phyloP scores from a whole-genome alignment of 2,329 filamentous ascomycete species.

The Botryotinia globosa region DNA sequence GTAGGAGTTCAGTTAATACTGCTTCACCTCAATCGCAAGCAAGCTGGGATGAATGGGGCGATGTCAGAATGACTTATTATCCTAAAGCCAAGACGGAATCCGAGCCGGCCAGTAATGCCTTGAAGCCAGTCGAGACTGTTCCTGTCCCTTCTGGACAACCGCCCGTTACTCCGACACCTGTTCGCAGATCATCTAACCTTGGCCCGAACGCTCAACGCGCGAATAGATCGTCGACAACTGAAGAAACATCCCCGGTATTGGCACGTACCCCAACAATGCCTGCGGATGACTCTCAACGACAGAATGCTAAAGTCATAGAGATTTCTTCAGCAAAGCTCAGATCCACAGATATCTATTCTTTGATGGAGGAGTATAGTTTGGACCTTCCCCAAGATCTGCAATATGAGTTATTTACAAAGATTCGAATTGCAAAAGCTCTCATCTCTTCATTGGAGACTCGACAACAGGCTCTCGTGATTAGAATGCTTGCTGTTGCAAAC shows the following conservation, averaged over 20 bases:
- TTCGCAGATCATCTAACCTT: constrained; percentile 38
- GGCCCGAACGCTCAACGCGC: constrained; percentile 36
- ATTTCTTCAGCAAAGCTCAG: constrained; percentile 56
- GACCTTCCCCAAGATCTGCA: constrained; percentile 70
- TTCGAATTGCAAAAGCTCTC: constrained; percentile 81
- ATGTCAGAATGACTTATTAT: constrained; percentile 80
- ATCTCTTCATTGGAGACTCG: constrained; percentile 62
- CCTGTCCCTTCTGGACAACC: constrained; percentile 21
- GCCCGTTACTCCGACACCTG: constrained; percentile 38
- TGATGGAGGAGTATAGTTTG: constrained; percentile 54
- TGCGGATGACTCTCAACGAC: constrained; percentile 31
- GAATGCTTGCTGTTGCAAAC: constrained; percentile 85
- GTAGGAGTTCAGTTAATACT: constrained; percentile 34
- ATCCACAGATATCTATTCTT: constrained; percentile 53
- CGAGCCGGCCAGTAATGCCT: constrained; percentile 29
- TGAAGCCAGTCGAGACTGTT: constrained; percentile 35
- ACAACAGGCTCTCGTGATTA: constrained; percentile 74
- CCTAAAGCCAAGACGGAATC: constrained; percentile 38
- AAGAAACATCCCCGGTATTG: constrained; percentile 37
- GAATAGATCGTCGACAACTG: constrained; percentile 37
- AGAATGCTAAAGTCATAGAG: constrained; percentile 37
- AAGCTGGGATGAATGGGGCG: constrained; percentile 75
- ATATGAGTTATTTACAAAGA: constrained; percentile 81
- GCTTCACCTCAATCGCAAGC: constrained; percentile 35
- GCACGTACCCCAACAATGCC: constrained; percentile 29